Evolutionary conservation across 176 grass and related monocot genomes (phyloP).

Genomic region (Eleusine coracana): DNA sequence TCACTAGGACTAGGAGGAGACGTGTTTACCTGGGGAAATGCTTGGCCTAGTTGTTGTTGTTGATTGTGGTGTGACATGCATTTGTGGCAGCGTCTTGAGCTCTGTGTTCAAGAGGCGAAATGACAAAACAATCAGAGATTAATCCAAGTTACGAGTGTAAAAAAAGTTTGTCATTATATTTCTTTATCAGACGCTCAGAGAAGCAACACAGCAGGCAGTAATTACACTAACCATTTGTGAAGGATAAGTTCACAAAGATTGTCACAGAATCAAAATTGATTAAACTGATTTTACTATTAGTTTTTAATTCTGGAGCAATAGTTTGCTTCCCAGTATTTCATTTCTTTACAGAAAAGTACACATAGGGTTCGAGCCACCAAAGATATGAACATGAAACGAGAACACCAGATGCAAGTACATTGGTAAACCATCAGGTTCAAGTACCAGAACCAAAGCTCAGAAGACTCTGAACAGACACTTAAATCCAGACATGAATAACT

Average conservation of each 20-base stretch:
- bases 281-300: neutral
- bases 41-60: neutral
- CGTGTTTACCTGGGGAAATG: constrained; percentile 28
- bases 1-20: neutral
- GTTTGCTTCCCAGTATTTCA: neutral
- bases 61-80: constrained; percentile 28
- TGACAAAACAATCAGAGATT: neutral
- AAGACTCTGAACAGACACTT: neutral
- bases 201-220: neutral
- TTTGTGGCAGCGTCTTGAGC: constrained; percentile 25
- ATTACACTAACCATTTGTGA: neutral
- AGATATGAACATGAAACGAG: no score
- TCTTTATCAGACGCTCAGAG: neutral
- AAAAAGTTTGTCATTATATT: neutral
- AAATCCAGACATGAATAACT: neutral
- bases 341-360: neutral
- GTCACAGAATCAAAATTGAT: neutral
- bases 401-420: no score
- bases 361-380: neutral
- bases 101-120: constrained; percentile 13
- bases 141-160: neutral
- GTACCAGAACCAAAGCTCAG: neutral
- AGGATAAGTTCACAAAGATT: neutral
- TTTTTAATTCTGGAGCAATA: neutral
- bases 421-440: no score